Conservation (phyloP, 352 stramenopile species). For the Phytophthora rubi region DNA sequence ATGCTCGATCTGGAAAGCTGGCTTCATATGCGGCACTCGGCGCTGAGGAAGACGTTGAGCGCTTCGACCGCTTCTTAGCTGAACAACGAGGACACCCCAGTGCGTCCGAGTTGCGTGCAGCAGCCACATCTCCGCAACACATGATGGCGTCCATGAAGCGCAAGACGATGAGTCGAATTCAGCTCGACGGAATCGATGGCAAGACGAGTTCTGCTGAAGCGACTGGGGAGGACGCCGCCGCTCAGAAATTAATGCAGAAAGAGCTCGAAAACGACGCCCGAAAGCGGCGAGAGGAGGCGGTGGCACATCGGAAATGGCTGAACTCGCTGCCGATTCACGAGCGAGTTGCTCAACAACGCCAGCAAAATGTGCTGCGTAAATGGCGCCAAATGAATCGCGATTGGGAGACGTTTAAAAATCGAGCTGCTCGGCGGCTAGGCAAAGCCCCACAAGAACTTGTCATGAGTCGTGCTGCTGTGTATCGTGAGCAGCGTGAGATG, state of each 20-base stretch:
- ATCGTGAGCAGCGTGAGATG: conserved; percentile 91
- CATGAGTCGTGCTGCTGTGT: conserved; percentile 84
- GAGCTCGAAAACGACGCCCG: conserved; percentile 46
- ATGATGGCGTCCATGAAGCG: conserved; percentile 46
- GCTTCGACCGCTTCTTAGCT: conserved; percentile 64
- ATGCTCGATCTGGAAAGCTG: conserved; percentile 52
- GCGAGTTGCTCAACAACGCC: conserved; percentile 62
- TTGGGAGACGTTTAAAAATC: conserved; percentile 74
- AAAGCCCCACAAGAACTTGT: conserved; percentile 83
- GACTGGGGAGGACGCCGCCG: conserved; percentile 12
- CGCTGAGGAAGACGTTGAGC: conserved; percentile 55
- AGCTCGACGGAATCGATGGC: conserved; percentile 20
- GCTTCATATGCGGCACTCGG: conserved; percentile 71
- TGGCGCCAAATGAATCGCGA: conserved; percentile 75
- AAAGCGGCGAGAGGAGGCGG: conserved; percentile 50
- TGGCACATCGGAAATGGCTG: conserved; percentile 70
- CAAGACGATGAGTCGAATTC: conserved; percentile 40
- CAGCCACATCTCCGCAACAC: conserved; percentile 25
- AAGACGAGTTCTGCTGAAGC: background rate
- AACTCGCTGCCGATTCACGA: conserved; percentile 77
- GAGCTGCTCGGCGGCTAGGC: conserved; percentile 60
- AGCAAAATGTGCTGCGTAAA: conserved; percentile 72
- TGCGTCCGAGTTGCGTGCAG: conserved; percentile 38
- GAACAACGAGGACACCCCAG: conserved; percentile 44
- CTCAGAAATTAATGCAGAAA: conserved; percentile 29